Percentiles rank a stretch among this genome's conserved stretches.
These are phyloP conservation scores for Neonectria faginata DNA, from an alignment of 2,329 filamentous ascomycete species.

Conservation along the genomic window DNA sequence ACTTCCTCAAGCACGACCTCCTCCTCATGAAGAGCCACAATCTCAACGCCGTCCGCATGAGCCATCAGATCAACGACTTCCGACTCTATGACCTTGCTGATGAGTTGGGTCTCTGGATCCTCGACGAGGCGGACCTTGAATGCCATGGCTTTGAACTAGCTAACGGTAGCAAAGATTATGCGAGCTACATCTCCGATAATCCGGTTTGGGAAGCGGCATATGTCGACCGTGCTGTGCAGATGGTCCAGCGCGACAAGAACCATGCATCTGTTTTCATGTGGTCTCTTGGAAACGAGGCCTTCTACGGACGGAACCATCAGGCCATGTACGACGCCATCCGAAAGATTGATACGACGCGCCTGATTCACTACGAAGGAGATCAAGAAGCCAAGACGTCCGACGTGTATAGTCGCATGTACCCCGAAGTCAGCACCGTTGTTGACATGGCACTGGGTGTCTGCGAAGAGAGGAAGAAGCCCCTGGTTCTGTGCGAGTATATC, in stretches of 20 bases:
- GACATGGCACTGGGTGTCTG: neutral
- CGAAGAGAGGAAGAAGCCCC: slow-evolving; percentile 57
- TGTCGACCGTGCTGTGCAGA: slow-evolving; percentile 70
- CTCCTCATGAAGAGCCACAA: slow-evolving; percentile 76
- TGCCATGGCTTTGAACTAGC: slow-evolving; percentile 61
- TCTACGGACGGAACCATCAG: slow-evolving; percentile 74
- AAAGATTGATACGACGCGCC: slow-evolving; percentile 32
- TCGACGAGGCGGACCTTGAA: slow-evolving; percentile 68
- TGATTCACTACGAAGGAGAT: slow-evolving; percentile 75
- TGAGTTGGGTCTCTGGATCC: slow-evolving; percentile 72
- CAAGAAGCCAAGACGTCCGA: slow-evolving; percentile 67
- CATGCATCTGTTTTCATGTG: slow-evolving; percentile 75
- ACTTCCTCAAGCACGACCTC: slow-evolving; percentile 71
- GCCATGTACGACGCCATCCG: slow-evolving; percentile 47
- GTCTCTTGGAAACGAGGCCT: slow-evolving; percentile 78
- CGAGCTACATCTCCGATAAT: slow-evolving; percentile 68
- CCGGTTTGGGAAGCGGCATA: slow-evolving; percentile 71
- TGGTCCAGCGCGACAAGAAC: slow-evolving; percentile 76
- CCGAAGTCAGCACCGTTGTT: slow-evolving; percentile 55
- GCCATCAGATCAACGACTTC: slow-evolving; percentile 73
- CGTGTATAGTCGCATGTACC: slow-evolving; percentile 75
- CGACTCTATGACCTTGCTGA: slow-evolving; percentile 71
- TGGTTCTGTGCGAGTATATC: slow-evolving; percentile 67
- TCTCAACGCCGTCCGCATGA: slow-evolving; percentile 76
- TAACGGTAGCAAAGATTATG: neutral